Evolutionary conservation across 495 filamentous ascomycete species (phyloP), one percentile per base, ranked within the genome.

Genomic region (Tuber brumale): DNA sequence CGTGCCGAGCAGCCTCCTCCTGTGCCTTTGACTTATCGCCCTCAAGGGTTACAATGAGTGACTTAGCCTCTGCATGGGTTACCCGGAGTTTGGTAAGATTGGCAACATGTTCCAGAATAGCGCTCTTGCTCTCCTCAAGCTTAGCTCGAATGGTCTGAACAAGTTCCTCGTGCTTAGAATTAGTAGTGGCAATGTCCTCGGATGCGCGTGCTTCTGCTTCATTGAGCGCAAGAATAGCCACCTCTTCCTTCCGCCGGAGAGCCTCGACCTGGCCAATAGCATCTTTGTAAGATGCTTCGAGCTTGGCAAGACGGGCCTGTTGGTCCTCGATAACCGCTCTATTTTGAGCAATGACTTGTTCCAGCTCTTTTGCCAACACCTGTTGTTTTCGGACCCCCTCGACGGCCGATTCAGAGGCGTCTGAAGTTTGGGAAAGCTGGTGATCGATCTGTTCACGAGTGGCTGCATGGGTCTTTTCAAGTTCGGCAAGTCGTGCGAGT

Each of bases 1-100:
- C 85, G 75, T 87, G 86, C 84, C 90, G 87, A 61, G 72, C 73
- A 74, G 77, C 73, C 74, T 75, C 81, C 41, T 75, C 74, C 73
- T 70, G 71, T 46, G 92, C 91, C 76, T 91, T 90, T 8, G 87
- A 83, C 70, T 94, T 89, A 27, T 96, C 92, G 45, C 86, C 85
- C 81, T 94, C 88, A 66, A 97, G 85, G 21, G 87, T 77, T 72
- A 87, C 84, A 79, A 93, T 85, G 19, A 85, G 72, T 70, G 86
- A 85, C 70, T 81, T 84, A 66, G 81, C 79, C 72, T 82, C 76
- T 72, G 61, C 74, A 77, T 88, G 85, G 3, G 85, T 84, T 39
- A 84, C 80, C 80, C 87, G 87, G 14, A 88, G 82, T 72, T 86
- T 82, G 48, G 84, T 84, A 74, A 88, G 83, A 70, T 84, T 85